Base-by-base conservation (phyloP, 129 eudicot species). In the Erigeron canadensis region DNA sequence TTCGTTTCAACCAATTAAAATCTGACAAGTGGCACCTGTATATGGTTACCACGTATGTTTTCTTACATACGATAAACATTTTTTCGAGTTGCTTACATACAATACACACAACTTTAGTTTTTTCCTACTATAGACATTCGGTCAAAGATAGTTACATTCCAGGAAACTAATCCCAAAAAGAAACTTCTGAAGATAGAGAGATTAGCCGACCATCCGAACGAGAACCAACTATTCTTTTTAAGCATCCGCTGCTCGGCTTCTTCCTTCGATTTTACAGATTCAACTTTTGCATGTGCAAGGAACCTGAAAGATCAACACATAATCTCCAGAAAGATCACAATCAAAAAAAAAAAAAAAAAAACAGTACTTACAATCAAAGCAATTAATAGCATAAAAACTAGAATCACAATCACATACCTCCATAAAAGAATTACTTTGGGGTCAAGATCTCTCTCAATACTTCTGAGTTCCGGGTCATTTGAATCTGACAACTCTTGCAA, bases 231-330 rank as follows among this genome's bases (percentile, higher is more conserved):
- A 63, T 54, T 82, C 83, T 80, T 90, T 53, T 73, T 88, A 61
- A 48, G 85, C 97, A 86, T 82, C 84, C 86, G 86, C 78, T 86
- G 90, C 76, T 85, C 94, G n/a, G 99, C 97, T 60, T 90, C 91
- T 82, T 95, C 97, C 77, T 88, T 94, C 6, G 99, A 95, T 71
- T 90, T 90, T 62, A 85, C 96, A 76, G 99, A 84, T 76, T 88
- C 97, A 80, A 90, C 91, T 82, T 90, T 95, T 72, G 97, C 97
- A 86, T 88, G 99, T 63, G 97, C 99, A 70, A 95, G 96, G 61
- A 95, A 88, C 88, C 99, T 95, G 90, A 71, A 84, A 55, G 46
- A 79, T 59, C 47, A 68, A 64, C 47, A 76, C 70, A 66, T 45
- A 56, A 73, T 41, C 47, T 62, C 74, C 73, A 72, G 65, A 59